Percentiles rank a stretch among this genome's conserved stretches.
phyloP scores from a whole-genome alignment of 176 grass and related monocot species.

The Dendrocalamus sinicus region DNA sequence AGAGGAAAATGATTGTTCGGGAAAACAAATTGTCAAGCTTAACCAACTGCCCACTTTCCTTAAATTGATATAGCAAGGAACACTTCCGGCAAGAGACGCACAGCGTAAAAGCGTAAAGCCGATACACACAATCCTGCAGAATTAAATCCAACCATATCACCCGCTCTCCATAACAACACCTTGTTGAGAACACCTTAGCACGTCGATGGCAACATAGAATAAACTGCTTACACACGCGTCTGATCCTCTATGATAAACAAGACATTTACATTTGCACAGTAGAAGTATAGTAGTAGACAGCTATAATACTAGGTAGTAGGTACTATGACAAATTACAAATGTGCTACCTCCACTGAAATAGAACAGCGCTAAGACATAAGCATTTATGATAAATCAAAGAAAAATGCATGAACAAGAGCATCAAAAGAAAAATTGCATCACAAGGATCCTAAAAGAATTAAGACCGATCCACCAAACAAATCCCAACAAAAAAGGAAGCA shows the following conservation, averaged over 20 bases:
- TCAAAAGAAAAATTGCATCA: not conserved
- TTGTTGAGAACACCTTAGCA: not conserved
- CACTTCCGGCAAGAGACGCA: slow-evolving; percentile 49
- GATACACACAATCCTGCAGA: slow-evolving; percentile 60
- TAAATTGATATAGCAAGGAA: slow-evolving; percentile 45
- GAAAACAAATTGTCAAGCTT: slow-evolving; percentile 33
- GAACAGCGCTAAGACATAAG: no score
- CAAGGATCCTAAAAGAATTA: not conserved
- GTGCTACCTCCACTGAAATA: no score
- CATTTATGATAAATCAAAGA: not conserved
- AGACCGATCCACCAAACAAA: not conserved
- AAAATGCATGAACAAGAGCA: not conserved
- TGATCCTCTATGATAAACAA: not conserved
- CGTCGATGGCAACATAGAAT: not conserved
- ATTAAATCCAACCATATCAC: not conserved
- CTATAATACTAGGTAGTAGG: no score
- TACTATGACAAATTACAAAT: no score
- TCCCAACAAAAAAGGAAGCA: not conserved
- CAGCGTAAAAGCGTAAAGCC: slow-evolving; percentile 31
- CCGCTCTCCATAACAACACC: slow-evolving; percentile 39
- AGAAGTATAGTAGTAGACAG: not conserved
- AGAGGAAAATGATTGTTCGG: slow-evolving; percentile 63
- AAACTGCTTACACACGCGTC: not conserved
- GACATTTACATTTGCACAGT: not conserved
- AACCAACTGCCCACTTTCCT: slow-evolving; percentile 57